These are phyloP conservation scores for Aspergillus tanneri DNA, from an alignment of 2,329 filamentous ascomycete species.

Conservation along the genomic window DNA sequence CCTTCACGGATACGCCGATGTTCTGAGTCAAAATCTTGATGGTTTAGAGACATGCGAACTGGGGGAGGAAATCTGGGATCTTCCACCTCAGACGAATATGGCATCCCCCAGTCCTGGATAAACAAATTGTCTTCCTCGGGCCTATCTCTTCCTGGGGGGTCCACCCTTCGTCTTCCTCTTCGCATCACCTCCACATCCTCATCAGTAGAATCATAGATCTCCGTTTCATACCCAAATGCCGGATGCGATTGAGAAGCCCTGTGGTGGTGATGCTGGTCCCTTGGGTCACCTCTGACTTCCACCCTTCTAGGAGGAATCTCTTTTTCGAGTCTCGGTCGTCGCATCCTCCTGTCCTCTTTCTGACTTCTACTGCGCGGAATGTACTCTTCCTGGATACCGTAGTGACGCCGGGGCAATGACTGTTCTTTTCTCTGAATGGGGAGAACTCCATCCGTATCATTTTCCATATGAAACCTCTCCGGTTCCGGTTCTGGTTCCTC, in stretches of 20 bases:
- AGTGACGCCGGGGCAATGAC: conserved; percentile 7
- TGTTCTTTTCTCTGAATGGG: conserved; percentile 7
- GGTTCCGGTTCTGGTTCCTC: conserved; percentile 11
- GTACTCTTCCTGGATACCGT: conserved; percentile 6
- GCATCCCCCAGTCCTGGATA: conserved; percentile 30
- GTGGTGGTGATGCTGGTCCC: conserved; percentile 1
- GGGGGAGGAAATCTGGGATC: conserved; percentile 63
- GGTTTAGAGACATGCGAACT: conserved; percentile 67
- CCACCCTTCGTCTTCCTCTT: conserved; percentile 26
- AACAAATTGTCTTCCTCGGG: conserved; percentile 45
- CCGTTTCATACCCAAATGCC: conserved; percentile 15
- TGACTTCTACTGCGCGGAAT: conserved; percentile 8
- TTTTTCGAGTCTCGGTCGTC: conserved; percentile 6
- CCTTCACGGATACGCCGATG: conserved; percentile 83
- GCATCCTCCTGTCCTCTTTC: conserved; percentile 9
- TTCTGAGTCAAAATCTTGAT: conserved; percentile 85
- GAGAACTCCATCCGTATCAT: conserved; percentile 15
- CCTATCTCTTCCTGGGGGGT: conserved; percentile 18
- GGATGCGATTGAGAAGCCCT: conserved; percentile 11
- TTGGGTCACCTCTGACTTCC: not conserved
- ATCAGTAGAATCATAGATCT: conserved; percentile 17
- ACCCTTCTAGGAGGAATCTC: conserved; percentile 3
- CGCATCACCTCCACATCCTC: conserved; percentile 33
- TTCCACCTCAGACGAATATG: conserved; percentile 47
- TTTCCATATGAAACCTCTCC: conserved; percentile 13